Percentiles rank a stretch among this genome's conserved stretches.
Conservation (phyloP, 2,329 filamentous ascomycete species). For the Botrytis squamosa region DNA sequence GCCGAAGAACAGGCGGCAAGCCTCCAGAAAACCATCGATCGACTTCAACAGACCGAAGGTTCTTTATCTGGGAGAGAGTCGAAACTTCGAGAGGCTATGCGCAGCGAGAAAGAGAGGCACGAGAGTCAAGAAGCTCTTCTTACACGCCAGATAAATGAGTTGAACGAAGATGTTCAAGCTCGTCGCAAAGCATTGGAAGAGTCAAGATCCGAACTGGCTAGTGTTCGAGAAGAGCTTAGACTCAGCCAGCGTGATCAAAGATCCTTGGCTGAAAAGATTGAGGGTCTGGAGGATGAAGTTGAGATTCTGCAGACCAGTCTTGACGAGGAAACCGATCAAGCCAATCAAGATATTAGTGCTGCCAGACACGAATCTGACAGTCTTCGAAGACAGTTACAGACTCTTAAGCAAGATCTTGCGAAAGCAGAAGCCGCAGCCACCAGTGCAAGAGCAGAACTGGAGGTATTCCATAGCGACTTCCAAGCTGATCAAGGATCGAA, state of each 20-base stretch:
- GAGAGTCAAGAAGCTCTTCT: slow-evolving; percentile 69
- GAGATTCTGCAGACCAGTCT: slow-evolving; percentile 62
- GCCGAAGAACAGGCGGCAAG: slow-evolving; percentile 66
- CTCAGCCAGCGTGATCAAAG: slow-evolving; percentile 63
- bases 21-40: slow-evolving; percentile 69
- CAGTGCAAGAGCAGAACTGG: slow-evolving; percentile 37
- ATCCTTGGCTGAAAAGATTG: slow-evolving; percentile 61
- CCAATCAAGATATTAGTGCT: slow-evolving; percentile 48
- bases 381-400: slow-evolving; percentile 46
- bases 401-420: slow-evolving; percentile 38
- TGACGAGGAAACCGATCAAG: slow-evolving; percentile 61
- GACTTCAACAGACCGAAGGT: slow-evolving; percentile 65
- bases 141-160: slow-evolving; percentile 69
- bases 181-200: slow-evolving; percentile 65
- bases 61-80: slow-evolving; percentile 66
- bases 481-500: slow-evolving; percentile 43
- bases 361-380: slow-evolving; percentile 45
- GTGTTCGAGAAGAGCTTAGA: slow-evolving; percentile 68
- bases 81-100: slow-evolving; percentile 64
- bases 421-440: slow-evolving; percentile 35
- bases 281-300: slow-evolving; percentile 72
- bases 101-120: slow-evolving; percentile 71
- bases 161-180: slow-evolving; percentile 68
- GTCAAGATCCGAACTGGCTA: slow-evolving; percentile 63
- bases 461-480: slow-evolving; percentile 36